Percentiles rank a stretch among this genome's conserved stretches.
phyloP scores from a whole-genome alignment of 2,329 filamentous ascomycete species.

The Fusarium verticillioides region DNA sequence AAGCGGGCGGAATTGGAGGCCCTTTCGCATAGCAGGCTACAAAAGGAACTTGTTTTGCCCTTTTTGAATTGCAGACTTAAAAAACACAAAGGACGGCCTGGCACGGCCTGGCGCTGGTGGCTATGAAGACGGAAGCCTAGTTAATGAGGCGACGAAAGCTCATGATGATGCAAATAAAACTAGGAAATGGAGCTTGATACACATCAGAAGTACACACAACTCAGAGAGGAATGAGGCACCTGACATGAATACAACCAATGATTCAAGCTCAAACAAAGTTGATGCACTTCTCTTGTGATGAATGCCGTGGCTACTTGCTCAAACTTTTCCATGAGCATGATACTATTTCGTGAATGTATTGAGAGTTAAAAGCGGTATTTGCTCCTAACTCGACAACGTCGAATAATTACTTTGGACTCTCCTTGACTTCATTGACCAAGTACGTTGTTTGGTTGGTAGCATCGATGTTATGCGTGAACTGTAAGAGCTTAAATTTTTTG shows the following conservation, averaged over 20 bases:
- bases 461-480: not conserved
- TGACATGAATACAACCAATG: constrained; percentile 27
- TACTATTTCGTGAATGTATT: not conserved
- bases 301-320: not conserved
- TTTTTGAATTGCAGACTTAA: constrained; percentile 42
- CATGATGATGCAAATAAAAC: constrained; percentile 29
- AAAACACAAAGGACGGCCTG: constrained; percentile 35
- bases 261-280: constrained; percentile 29
- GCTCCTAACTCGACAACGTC: not conserved
- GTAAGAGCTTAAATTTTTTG: not conserved
- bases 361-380: not conserved
- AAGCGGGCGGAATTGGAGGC: constrained; percentile 33
- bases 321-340: not conserved
- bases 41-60: constrained; percentile 36
- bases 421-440: not conserved
- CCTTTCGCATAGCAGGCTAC: constrained; percentile 31
- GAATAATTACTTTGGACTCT: not conserved
- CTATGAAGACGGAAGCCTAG: constrained; percentile 37
- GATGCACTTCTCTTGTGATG: not conserved
- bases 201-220: not conserved
- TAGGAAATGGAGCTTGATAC: constrained; percentile 34
- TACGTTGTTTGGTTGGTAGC: not conserved
- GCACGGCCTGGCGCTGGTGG: constrained; percentile 36
- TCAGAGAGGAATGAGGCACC: not conserved
- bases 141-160: constrained; percentile 37